Conservation (phyloP, 2,329 filamentous ascomycete genomes). For the Xylaria sp. region DNA sequence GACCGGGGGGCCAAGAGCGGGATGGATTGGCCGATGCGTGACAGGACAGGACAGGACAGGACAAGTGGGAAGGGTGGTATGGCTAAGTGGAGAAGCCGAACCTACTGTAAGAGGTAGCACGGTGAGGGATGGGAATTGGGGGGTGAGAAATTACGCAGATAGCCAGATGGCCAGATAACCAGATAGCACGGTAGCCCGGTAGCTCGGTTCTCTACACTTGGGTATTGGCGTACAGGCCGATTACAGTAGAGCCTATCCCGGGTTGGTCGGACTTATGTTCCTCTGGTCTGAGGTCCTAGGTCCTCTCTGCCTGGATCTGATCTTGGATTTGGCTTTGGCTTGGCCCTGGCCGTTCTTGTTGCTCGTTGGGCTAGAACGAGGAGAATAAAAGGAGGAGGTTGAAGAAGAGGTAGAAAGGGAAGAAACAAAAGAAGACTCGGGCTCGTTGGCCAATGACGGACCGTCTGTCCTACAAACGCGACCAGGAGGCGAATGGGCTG, state of each 20-base stretch:
- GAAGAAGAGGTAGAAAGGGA: neutral
- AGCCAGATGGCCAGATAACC: neutral
- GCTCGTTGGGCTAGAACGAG: constrained; percentile 12
- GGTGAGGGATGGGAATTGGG: constrained; percentile 20
- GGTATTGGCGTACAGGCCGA: constrained; percentile 8
- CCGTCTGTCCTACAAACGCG: constrained; percentile 43
- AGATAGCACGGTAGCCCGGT: constrained; percentile 4
- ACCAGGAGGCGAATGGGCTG: constrained; percentile 28
- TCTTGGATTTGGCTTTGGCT: neutral
- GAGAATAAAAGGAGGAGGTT: neutral
- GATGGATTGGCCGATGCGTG: constrained; percentile 39
- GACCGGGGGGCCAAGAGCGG: constrained; percentile 38
- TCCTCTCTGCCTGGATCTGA: constrained; percentile 1
- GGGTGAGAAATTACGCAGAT: constrained; percentile 21
- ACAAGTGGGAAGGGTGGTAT: constrained; percentile 26
- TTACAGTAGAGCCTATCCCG: constrained; percentile 13
- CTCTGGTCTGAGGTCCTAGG: constrained; percentile 4
- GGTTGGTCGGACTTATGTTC: constrained; percentile 9
- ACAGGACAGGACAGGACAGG: constrained; percentile 29
- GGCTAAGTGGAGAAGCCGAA: constrained; percentile 30
- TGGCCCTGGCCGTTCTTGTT: neutral
- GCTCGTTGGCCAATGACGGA: constrained; percentile 36
- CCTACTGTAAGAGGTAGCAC: constrained; percentile 11
- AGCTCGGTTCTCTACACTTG: constrained; percentile 6
- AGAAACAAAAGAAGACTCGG: constrained; percentile 12